These are phyloP conservation scores for Colletotrichum sp. DNA, from an alignment of 2,329 filamentous ascomycete species.

Conservation along the genomic window DNA sequence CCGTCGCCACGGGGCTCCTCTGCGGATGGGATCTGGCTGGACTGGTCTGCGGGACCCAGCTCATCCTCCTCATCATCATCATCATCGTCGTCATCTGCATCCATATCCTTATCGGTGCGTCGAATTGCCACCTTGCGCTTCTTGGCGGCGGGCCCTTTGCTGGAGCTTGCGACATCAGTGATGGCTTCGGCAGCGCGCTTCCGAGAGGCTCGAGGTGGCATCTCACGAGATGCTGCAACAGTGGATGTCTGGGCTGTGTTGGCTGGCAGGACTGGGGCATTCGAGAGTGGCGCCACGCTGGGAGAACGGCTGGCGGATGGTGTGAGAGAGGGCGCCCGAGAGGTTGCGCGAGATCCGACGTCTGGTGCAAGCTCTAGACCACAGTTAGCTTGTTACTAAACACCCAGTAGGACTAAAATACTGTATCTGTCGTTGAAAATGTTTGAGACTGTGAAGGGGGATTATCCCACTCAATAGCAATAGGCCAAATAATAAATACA, in stretches of 20 bases:
- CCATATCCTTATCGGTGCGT: neutral
- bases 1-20: neutral
- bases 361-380: neutral
- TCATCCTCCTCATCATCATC: neutral
- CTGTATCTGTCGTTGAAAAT: neutral
- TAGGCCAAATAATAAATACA: neutral
- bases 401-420: neutral
- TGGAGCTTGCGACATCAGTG: neutral
- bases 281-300: neutral
- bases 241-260: neutral
- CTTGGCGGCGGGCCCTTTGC: neutral
- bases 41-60: neutral
- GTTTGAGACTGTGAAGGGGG: neutral
- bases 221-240: neutral
- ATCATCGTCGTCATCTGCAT: neutral
- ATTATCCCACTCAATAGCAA: neutral
- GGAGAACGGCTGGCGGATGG: neutral
- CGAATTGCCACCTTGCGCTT: neutral
- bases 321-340: neutral
- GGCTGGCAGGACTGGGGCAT: neutral
- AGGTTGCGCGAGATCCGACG: neutral
- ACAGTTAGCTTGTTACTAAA: neutral
- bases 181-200: neutral
- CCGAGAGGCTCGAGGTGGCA: neutral
- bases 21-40: neutral